Evolutionary conservation across 805 yeast species (phyloP).

Genomic region (Cyberlindnera euphorbiae): DNA sequence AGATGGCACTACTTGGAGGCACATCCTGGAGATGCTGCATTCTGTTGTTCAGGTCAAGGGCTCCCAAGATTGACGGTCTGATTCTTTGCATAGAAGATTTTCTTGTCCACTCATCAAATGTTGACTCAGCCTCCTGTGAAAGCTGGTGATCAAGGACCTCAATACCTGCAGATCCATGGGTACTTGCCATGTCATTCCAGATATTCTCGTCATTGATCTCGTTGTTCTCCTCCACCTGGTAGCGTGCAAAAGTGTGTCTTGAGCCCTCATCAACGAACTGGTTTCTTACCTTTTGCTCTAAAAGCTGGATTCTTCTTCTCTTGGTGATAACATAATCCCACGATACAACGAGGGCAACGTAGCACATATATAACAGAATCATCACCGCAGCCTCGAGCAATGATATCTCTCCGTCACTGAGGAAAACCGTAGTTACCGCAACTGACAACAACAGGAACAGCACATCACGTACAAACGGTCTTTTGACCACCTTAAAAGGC

Average conservation of each 20-base stretch:
- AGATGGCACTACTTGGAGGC: constrained; percentile 4
- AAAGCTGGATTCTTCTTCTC: constrained; percentile 15
- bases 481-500: constrained; percentile 55
- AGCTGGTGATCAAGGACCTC: constrained; percentile 16
- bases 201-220: constrained; percentile 24
- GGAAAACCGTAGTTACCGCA: constrained; percentile 42
- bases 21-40: constrained; percentile 7
- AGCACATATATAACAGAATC: constrained; percentile 50
- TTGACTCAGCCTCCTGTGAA: constrained; percentile 7
- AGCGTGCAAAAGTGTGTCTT: constrained; percentile 5
- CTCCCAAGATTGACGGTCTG: constrained; percentile 24
- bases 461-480: constrained; percentile 42
- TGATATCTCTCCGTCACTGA: constrained; percentile 56
- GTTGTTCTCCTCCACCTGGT: constrained; percentile 14
- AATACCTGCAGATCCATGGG: constrained; percentile 8
- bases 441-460: constrained; percentile 48
- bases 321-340: constrained; percentile 22
- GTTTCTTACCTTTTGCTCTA: constrained; percentile 24
- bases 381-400: constrained; percentile 51
- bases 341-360: constrained; percentile 45
- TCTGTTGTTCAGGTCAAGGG: constrained; percentile 21
- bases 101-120: constrained; percentile 20
- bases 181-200: constrained; percentile 7
- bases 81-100: constrained; percentile 10
- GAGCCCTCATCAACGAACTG: constrained; percentile 11